These are phyloP conservation scores for Myrmaecium sp. DNA, from an alignment of 2,329 filamentous ascomycete genomes.

Conservation along the genomic window DNA sequence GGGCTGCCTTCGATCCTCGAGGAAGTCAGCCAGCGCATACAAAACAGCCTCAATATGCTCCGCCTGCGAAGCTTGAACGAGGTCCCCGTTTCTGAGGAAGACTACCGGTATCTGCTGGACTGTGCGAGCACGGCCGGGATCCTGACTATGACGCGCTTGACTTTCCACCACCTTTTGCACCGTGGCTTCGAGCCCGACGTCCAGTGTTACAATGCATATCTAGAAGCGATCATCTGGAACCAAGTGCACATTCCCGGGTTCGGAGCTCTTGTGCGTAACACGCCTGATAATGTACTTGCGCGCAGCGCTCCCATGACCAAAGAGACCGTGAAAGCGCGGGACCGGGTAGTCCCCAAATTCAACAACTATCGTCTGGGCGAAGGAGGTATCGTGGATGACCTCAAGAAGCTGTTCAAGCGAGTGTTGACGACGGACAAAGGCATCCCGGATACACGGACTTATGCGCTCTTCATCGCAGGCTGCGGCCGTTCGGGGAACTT, in stretches of 20 bases:
- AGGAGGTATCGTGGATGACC: constrained; percentile 12
- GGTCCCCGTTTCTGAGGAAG: too few species aligned
- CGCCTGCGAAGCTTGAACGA: too few species aligned
- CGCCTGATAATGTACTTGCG: constrained; percentile 9
- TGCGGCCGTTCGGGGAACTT: constrained; percentile 35
- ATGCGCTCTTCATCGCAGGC: constrained; percentile 35
- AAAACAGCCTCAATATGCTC: too few species aligned
- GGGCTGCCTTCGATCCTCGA: too few species aligned
- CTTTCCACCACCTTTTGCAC: constrained; percentile 30
- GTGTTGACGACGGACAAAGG: constrained; percentile 31
- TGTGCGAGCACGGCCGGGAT: constrained; percentile 33
- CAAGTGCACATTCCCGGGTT: constrained; percentile 15
- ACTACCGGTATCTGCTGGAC: constrained; percentile 37
- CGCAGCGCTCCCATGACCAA: background rate
- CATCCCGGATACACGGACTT: constrained; percentile 34
- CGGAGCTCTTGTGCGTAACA: constrained; percentile 14
- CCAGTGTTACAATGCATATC: constrained; percentile 37
- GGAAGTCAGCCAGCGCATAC: too few species aligned
- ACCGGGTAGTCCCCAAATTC: constrained; percentile 5
- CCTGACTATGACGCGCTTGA: constrained; percentile 21
- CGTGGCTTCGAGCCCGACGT: constrained; percentile 26
- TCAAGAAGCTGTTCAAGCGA: constrained; percentile 25
- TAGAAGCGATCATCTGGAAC: constrained; percentile 32
- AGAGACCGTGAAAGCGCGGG: constrained; percentile 4
- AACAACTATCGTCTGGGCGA: constrained; percentile 11